Evolutionary conservation across 2,329 filamentous ascomycete species (phyloP).

Genomic region (Sordariomycetes sp.): DNA sequence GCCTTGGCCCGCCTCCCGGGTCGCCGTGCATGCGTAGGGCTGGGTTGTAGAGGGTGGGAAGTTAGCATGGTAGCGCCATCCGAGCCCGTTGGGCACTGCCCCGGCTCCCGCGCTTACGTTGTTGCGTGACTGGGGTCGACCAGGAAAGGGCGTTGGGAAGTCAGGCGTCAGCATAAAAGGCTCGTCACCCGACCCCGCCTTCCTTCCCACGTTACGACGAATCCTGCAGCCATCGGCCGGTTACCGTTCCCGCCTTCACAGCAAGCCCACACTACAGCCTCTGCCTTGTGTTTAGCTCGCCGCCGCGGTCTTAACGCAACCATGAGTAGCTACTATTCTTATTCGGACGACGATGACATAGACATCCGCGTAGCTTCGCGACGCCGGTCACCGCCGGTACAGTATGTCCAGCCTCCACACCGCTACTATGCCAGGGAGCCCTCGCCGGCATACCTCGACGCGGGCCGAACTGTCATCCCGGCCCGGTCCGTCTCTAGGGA

Average conservation of each 20-base stretch:
- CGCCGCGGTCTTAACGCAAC: not conserved
- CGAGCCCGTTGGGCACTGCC: not conserved
- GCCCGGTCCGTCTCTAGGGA: slow-evolving; percentile 12
- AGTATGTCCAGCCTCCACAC: slow-evolving; percentile 29
- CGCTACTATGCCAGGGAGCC: slow-evolving; percentile 25
- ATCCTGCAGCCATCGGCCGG: not conserved
- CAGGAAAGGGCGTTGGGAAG: not conserved
- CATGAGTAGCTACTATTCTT: slow-evolving; percentile 27
- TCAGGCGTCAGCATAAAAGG: not conserved
- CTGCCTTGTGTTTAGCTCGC: not conserved
- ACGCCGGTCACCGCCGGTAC: slow-evolving; percentile 24
- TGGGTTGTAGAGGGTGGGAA: too few relatives aligned
- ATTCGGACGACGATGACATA: slow-evolving; percentile 34
- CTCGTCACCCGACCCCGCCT: not conserved
- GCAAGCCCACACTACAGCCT: not conserved
- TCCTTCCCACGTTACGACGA: not conserved
- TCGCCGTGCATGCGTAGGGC: too few relatives aligned
- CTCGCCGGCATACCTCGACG: slow-evolving; percentile 23
- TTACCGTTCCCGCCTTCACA: not conserved
- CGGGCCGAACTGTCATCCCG: slow-evolving; percentile 29
- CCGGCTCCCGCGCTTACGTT: not conserved
- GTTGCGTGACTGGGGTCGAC: not conserved
- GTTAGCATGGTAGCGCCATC: not conserved
- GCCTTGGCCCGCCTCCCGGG: too few relatives aligned
- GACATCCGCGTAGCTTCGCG: slow-evolving; percentile 32